Base-by-base conservation (phyloP, 345 rosid genomes). In the Trapa bicornis region DNA sequence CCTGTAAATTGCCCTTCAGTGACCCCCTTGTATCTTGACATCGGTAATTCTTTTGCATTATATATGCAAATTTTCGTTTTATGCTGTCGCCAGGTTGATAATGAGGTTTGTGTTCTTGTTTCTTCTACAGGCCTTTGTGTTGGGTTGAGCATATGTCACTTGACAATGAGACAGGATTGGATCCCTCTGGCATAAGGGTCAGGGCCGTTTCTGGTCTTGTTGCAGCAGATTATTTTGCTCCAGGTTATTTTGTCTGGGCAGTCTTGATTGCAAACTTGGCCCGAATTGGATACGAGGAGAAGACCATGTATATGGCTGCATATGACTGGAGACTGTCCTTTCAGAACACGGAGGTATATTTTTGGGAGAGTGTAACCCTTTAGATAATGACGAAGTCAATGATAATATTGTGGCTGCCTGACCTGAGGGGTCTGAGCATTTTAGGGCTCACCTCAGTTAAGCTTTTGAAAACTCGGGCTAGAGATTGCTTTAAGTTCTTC, bases 161-260 rank as follows among this genome's bases (percentile, higher is more conserved):
- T 47, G 86, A 87, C 75, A 87, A 84, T 75, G 87, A 84, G 76
- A 80, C 84, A 58, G 92, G 92, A 67, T 64, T 87, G 47, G 92
- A 87, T 73, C 85, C 81, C 73, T 72, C 81, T 35, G 87, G 92
- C 38, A 74, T 87, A 65, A 83, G 89, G 75, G 79, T 87, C 70
- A 77, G 92, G 67, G 85, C 92, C 37, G 89, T 87, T 6, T 80
- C 89, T 43, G 92, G 89, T 78, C 83, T 87, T 63, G 89, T 87
- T 56, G 92, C 89, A n/a, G 92, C 92, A 50, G 92, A 87, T 76
- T 87, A 87, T 72, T 84, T 87, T 78, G 92, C 92, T 37, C 79
- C 87, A 0, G 89, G 92, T 43, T 87, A 87, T 77, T 87, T 87
- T 71, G 89, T 87, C 53, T 87, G 92, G 92, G 92, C 92, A 12